Percentiles rank a stretch among this genome's conserved stretches.
Conservation (phyloP, 1,139 yeast species). For the Hyphopichia pseudoburtonii region DNA sequence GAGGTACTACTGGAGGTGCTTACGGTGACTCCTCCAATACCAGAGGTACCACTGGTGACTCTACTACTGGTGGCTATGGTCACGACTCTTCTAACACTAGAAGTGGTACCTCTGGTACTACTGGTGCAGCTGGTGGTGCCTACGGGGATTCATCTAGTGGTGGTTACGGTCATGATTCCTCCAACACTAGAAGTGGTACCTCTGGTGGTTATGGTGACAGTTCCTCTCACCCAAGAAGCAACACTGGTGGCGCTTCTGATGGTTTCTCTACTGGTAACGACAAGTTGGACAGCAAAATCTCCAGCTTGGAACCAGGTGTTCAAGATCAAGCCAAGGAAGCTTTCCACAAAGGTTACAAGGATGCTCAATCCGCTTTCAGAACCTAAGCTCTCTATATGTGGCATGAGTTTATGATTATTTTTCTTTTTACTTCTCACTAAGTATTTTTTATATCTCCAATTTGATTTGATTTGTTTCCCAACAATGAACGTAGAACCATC, state of each 20-base stretch:
- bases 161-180: not conserved
- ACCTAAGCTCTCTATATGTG: slow-evolving; percentile 7
- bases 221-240: slow-evolving; percentile 4
- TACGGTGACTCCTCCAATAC: slow-evolving; percentile 7
- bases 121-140: slow-evolving; percentile 5
- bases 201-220: slow-evolving; percentile 3
- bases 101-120: slow-evolving; percentile 2
- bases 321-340: slow-evolving; percentile 41
- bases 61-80: slow-evolving; percentile 4
- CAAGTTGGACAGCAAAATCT: slow-evolving; percentile 32
- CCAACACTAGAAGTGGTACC: not conserved
- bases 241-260: slow-evolving; percentile 7
- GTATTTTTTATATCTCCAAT: not conserved
- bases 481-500: not conserved
- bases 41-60: slow-evolving; percentile 5
- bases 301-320: slow-evolving; percentile 32
- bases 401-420: slow-evolving; percentile 1
- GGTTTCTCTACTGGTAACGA: slow-evolving; percentile 36
- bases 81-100: slow-evolving; percentile 9
- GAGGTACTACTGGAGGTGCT: slow-evolving; percentile 5
- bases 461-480: not conserved
- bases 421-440: not conserved
- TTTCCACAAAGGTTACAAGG: slow-evolving; percentile 37
- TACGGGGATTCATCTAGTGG: slow-evolving; percentile 4
- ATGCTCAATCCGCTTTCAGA: slow-evolving; percentile 30